A percentile compares a stretch with the other conserved stretches of the same genome.
Conservation (phyloP, 768 basidiomycete genomes). For the Trametes elegans region DNA sequence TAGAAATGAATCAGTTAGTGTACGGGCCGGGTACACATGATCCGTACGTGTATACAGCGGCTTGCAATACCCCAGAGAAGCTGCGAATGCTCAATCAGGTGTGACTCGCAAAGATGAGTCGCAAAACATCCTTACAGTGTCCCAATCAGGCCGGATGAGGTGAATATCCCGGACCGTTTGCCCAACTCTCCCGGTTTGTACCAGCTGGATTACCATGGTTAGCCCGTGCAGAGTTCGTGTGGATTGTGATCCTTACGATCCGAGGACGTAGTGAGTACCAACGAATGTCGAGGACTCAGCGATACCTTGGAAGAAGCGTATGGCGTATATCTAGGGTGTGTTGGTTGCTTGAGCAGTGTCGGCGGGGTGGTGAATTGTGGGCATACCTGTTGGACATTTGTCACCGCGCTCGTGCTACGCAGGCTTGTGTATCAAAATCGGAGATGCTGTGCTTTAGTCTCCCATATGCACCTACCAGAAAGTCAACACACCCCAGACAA, state of each 20-base stretch:
- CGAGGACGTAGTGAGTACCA: slow-evolving; percentile 70
- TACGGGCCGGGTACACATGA: background rate
- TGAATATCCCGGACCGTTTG: slow-evolving; percentile 71
- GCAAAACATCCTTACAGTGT: slow-evolving; percentile 46
- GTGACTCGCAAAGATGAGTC: background rate
- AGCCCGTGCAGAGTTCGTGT: background rate
- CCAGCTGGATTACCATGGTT: slow-evolving; percentile 42
- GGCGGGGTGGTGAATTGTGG: no score
- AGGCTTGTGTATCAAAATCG: background rate
- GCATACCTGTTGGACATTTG: slow-evolving; percentile 55
- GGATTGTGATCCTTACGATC: slow-evolving; percentile 53
- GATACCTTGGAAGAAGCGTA: slow-evolving; percentile 72
- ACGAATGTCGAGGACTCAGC: slow-evolving; percentile 77
- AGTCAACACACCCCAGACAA: slow-evolving; percentile 64
- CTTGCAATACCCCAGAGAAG: slow-evolving; percentile 66
- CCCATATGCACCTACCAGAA: slow-evolving; percentile 46
- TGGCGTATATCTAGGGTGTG: slow-evolving; percentile 52
- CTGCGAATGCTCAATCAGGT: slow-evolving; percentile 30
- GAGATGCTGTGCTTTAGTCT: background rate
- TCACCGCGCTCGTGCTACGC: slow-evolving; percentile 52
- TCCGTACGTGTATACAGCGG: slow-evolving; percentile 55
- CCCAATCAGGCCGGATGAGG: slow-evolving; percentile 57
- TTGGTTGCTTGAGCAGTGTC: no score
- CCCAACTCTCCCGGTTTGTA: slow-evolving; percentile 70
- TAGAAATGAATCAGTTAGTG: background rate